Evolutionary conservation across 2,329 filamentous ascomycete genomes (phyloP).

Genomic region (Thyridium curvatum): DNA sequence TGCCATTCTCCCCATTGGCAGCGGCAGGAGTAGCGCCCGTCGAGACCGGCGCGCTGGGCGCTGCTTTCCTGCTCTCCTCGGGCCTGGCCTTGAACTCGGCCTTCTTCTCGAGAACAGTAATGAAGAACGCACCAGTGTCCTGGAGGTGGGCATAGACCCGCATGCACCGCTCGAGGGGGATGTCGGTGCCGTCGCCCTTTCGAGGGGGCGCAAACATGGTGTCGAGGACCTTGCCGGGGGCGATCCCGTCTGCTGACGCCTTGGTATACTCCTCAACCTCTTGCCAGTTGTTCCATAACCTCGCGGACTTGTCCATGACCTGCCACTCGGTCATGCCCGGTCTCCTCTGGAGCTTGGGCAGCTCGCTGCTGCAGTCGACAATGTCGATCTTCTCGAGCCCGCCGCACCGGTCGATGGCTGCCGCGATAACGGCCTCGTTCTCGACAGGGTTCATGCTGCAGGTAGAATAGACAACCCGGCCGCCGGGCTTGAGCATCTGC

Average conservation of each 20-base stretch:
- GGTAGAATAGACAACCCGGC: constrained; percentile 93
- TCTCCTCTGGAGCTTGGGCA: constrained; percentile 70
- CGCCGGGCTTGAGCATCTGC: constrained; percentile 93
- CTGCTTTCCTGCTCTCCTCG: constrained; percentile 49
- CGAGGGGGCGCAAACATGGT: constrained; percentile 65
- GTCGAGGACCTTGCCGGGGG: constrained; percentile 64
- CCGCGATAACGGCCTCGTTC: constrained; percentile 86
- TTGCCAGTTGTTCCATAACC: constrained; percentile 74
- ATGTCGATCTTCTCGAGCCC: constrained; percentile 76
- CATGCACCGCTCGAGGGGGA: constrained; percentile 87
- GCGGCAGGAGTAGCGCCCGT: constrained; percentile 10
- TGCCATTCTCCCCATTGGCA: constrained; percentile 23
- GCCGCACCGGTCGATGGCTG: constrained; percentile 85
- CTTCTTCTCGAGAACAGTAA: constrained; percentile 88
- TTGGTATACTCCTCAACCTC: constrained; percentile 68
- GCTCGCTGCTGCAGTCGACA: constrained; percentile 71
- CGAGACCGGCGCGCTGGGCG: constrained; percentile 2
- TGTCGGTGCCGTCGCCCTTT: constrained; percentile 21
- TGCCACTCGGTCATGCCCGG: constrained; percentile 79
- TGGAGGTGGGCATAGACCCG: constrained; percentile 92
- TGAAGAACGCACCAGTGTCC: constrained; percentile 97
- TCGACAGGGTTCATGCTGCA: constrained; percentile 99
- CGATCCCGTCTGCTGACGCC: constrained; percentile 48
- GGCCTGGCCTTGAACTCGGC: constrained; percentile 74
- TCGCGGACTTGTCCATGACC: constrained; percentile 80